Conservation (phyloP, 192 early-diverging fungal species). For the Nowakowskiella sp. region DNA sequence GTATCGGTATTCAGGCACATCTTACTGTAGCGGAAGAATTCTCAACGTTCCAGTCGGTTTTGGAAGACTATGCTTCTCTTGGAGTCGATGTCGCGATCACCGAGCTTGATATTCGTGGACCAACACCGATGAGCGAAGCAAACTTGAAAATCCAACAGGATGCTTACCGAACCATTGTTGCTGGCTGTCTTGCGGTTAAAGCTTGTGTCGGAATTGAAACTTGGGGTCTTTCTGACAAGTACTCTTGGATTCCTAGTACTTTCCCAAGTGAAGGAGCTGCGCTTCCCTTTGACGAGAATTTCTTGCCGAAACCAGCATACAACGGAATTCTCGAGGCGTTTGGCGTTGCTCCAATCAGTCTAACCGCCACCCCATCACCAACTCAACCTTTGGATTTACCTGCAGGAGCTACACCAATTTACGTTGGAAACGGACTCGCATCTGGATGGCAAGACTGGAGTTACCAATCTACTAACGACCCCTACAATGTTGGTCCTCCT, state of each 20-base stretch:
- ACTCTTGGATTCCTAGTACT: slow-evolving; percentile 15
- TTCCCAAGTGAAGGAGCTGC: slow-evolving; percentile 15
- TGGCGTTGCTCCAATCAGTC: too few species aligned
- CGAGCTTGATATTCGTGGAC: slow-evolving; percentile 12
- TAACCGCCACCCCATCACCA: too few species aligned
- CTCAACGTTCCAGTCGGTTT: background rate
- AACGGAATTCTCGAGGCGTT: too few species aligned
- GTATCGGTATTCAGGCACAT: slow-evolving; percentile 23
- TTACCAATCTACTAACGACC: too few species aligned
- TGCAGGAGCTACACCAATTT: too few species aligned
- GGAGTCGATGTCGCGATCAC: slow-evolving; percentile 16
- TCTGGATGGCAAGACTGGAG: too few species aligned
- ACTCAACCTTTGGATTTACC: too few species aligned
- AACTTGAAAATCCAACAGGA: slow-evolving; percentile 6
- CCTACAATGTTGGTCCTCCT: too few species aligned
- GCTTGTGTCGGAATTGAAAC: slow-evolving; percentile 12
- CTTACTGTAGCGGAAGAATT: slow-evolving; percentile 21
- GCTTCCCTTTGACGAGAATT: slow-evolving; percentile 11
- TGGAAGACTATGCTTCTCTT: background rate
- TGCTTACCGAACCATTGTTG: slow-evolving; percentile 10
- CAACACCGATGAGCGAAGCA: background rate
- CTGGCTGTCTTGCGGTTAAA: slow-evolving; percentile 12
- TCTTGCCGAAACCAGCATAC: too few species aligned
- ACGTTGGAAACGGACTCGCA: too few species aligned
- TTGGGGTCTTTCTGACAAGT: slow-evolving; percentile 11